Base-by-base conservation (phyloP, 2,329 filamentous ascomycete genomes). In the Hypocreales sp. region DNA sequence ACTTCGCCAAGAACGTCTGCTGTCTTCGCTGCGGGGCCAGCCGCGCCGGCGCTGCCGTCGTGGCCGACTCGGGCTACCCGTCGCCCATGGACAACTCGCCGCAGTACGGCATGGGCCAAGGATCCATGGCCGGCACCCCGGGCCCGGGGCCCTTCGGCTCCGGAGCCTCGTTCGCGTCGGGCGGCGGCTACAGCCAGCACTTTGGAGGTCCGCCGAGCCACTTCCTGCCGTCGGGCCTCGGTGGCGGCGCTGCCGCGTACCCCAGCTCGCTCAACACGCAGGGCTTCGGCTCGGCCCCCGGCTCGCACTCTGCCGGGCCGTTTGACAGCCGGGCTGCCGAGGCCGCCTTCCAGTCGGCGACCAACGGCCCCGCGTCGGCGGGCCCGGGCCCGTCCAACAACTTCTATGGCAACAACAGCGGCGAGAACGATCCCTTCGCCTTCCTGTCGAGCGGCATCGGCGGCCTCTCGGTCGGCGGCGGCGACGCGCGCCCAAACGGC, bases 1-100 rank as follows among this genome's bases (percentile, higher is more conserved):
- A 98, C 61, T 98, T 98, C 50, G 90, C 90, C 35, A 98, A 98
- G 71, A 98, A 98, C 45, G 87, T 95, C 31, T 92, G 83, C 57
- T 98, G 90, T 55, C 72, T 98, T 36, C 81, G 90, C 33, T 98
- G 90, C 49, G 90, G 90, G 51, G 90, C 87, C 28, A 92, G 84
- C 52, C 82, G 90, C 42, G 87, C 87, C 34, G 83, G 81, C 36
- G 90, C 90, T 32, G 86, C 87, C 11, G 81, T 98, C 27, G 83
- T 95, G 31, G 87, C 87, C 17, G 90, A 95, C 52, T 87, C 84
- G 21, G 82, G 81, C 23, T 93, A 90, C 56, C 79, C 82, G 10
- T 86, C 82, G 8, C 77, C 81, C 13, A 92, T 94, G 79, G 84
- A 93, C 35, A 74, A 79, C 26, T 71, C 79, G 2, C 79, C 80